Conservation (phyloP, 495 filamentous ascomycete species). For the Lentithecium fluviatile region DNA sequence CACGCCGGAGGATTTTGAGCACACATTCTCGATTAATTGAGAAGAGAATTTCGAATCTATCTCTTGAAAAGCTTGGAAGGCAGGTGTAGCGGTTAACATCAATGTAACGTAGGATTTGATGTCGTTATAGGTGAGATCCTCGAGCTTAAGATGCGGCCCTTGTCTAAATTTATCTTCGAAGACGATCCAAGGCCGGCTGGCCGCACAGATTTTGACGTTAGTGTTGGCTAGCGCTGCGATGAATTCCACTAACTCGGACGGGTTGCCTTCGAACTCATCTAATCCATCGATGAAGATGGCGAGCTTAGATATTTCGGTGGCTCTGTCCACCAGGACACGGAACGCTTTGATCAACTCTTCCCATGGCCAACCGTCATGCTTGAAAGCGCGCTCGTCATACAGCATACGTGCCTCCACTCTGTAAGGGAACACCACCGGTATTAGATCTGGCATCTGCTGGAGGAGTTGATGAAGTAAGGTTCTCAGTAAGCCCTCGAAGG, state of each 20-base stretch:
- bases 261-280: slow-evolving; percentile 8
- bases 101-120: background rate
- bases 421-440: background rate
- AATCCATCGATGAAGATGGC: slow-evolving; percentile 17
- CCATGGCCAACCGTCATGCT: too few relatives aligned
- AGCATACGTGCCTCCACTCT: background rate
- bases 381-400: too few relatives aligned
- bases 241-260: background rate
- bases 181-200: slow-evolving; percentile 3
- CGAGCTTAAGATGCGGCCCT: background rate
- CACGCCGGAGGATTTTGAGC: slow-evolving; percentile 2
- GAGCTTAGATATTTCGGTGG: too few relatives aligned
- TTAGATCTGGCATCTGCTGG: background rate
- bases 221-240: background rate
- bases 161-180: slow-evolving; percentile 4
- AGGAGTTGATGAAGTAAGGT: slow-evolving; percentile 43
- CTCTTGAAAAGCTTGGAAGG: background rate
- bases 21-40: background rate
- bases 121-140: slow-evolving; percentile 1
- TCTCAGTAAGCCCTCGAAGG: slow-evolving; percentile 46
- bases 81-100: background rate
- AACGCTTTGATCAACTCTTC: too few relatives aligned
- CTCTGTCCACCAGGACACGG: too few relatives aligned
- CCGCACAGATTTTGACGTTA: slow-evolving; percentile 6
- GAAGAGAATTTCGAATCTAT: background rate